Evolutionary conservation across 176 grass and related monocot genomes (phyloP).

Genomic region (Luzula sylvatica): DNA sequence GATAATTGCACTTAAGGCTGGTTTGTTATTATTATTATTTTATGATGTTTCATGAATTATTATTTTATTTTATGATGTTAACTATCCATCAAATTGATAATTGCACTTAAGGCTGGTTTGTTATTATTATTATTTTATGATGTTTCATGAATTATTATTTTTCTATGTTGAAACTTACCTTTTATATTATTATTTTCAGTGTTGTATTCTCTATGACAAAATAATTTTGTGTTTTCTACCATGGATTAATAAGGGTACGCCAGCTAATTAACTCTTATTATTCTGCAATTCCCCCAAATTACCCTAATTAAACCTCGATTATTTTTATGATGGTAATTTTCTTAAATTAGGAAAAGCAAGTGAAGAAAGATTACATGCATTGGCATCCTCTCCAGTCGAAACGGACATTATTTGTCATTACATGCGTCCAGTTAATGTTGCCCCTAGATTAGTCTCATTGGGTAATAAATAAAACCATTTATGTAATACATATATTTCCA

Average conservation of each 20-base stretch:
- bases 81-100: too few species aligned
- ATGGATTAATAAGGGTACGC: conserved; percentile 83
- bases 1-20: conserved; percentile 95
- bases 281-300: background rate
- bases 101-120: too few species aligned
- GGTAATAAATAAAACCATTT: background rate
- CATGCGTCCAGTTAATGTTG: conserved; percentile 80
- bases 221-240: conserved; percentile 85
- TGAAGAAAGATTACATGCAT: conserved; percentile 62
- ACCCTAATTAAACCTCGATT: background rate
- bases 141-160: too few species aligned
- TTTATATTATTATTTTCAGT: conserved; percentile 35
- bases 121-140: too few species aligned
- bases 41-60: background rate
- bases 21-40: conserved; percentile 37
- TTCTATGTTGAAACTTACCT: background rate
- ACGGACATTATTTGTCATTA: conserved; percentile 74
- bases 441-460: conserved; percentile 78
- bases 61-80: too few species aligned
- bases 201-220: conserved; percentile 76
- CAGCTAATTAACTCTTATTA: background rate
- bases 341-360: conserved; percentile 62
- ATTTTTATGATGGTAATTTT: background rate
- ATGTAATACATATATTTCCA: too few species aligned
- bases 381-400: conserved; percentile 52